phyloP scores from a whole-genome alignment of 2,329 filamentous ascomycete species.

The Penicillium glabrum region DNA sequence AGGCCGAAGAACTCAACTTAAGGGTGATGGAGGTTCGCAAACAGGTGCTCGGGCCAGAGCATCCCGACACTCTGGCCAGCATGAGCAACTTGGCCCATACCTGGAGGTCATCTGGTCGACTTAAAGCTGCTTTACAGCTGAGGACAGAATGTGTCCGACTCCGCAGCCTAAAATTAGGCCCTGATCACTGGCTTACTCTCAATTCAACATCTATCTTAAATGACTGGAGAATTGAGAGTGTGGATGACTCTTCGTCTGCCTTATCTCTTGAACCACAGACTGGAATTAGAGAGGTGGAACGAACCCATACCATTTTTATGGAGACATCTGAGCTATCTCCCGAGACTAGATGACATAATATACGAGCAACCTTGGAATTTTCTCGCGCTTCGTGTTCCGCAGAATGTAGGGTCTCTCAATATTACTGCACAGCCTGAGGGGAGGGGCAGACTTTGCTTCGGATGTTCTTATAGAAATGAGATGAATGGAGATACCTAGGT shows the following conservation, averaged over 20 bases:
- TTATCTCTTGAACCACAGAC: too few relatives aligned
- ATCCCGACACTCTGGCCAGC: neutral
- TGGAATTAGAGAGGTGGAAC: too few relatives aligned
- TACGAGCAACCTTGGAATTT: too few relatives aligned
- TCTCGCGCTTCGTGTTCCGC: too few relatives aligned
- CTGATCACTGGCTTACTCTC: neutral
- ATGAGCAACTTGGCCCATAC: neutral
- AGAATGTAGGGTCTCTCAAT: too few relatives aligned
- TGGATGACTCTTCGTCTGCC: too few relatives aligned
- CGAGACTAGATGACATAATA: too few relatives aligned
- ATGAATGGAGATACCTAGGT: too few relatives aligned
- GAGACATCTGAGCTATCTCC: too few relatives aligned
- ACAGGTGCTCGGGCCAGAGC: neutral
- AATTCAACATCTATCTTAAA: neutral
- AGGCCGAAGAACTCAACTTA: neutral
- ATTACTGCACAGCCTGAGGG: too few relatives aligned
- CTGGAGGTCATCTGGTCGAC: neutral
- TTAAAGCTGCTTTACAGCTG: neutral
- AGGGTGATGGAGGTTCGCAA: neutral
- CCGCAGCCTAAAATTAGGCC: neutral
- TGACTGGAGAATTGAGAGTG: neutral
- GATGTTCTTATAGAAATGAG: too few relatives aligned
- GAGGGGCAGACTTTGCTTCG: too few relatives aligned
- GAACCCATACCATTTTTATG: rapidly evolving
- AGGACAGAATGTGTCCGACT: neutral